Base-by-base conservation (phyloP, 202 grass and related monocot genomes). In the Brachypodium distachyon region DNA sequence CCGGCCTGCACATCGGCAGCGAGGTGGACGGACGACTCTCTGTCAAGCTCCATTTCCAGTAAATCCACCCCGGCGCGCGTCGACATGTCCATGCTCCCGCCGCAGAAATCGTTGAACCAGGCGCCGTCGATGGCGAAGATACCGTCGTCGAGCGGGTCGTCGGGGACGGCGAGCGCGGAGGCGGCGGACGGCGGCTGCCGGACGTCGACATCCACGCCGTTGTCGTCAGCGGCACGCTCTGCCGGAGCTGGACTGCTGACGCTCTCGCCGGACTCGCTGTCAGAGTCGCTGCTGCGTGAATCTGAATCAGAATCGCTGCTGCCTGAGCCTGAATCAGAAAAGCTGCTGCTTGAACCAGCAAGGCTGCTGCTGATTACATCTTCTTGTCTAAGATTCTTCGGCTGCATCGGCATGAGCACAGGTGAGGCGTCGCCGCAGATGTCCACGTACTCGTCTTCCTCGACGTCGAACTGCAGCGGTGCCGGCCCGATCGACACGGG, bases 361-460 rank as follows among this genome's bases (percentile, higher is more conserved):
- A 51, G 56, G 8, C 53, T 46, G 51, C 23, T 12, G 38, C 38
- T 65, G 61, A 1, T 33, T 18, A 14, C 6, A 25, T 36, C 56
- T 3, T 36, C 62, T n/a, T n/a, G n/a, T 16, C 14, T 36, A 36
- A 47, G 28, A 61, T 49, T 61, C 6, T 21, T 31, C 14, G 13
- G 26, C 13, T 49, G 47, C 6, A 14, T 31, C 14, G 13, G 26
- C 13, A 34, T 22, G 9, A 26, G 25, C 16, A 70, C 12, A 4
- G 77, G 84, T 0, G 83, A 81, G n/a, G 61, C 61, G 25, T 61
- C 53, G 34, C 70, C 70, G 43, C 61, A 76, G 42, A 86, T 76
- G 53, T 81, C 77, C 0, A 75, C 43, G 43, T 70, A 32, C 25
- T 42, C n/a, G 12, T 31, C 76, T 6, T 73, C 12, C n/a, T 81